phyloP scores from a whole-genome alignment of 2,329 filamentous ascomycete species.

The Pyrenochaeta sp. region DNA sequence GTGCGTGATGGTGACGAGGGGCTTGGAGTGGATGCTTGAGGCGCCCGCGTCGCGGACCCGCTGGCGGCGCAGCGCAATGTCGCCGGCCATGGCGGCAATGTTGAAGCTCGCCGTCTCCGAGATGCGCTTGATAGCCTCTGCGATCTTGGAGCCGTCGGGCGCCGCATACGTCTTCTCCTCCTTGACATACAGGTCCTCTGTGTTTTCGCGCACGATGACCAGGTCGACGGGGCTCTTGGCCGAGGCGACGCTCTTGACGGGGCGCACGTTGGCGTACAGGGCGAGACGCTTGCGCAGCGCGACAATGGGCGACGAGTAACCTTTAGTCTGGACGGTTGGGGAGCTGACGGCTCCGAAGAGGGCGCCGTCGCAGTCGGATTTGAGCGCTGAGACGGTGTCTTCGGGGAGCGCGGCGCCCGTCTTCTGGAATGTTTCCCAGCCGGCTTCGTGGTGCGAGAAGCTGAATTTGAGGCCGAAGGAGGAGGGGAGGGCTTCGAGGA shows the following conservation, averaged over 20 bases:
- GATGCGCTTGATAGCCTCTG: constrained; percentile 98
- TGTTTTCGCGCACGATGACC: constrained; percentile 98
- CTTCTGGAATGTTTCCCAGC: constrained; percentile 91
- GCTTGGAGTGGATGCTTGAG: constrained; percentile 68
- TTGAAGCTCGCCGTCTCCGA: constrained; percentile 82
- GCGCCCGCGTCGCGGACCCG: constrained; percentile 71
- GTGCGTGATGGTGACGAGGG: constrained; percentile 95
- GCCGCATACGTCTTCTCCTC: constrained; percentile 85
- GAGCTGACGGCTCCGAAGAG: constrained; percentile 96
- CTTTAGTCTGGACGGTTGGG: constrained; percentile 85
- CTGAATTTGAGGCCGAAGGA: constrained; percentile 92
- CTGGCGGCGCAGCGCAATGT: constrained; percentile 88
- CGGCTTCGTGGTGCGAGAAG: constrained; percentile 91
- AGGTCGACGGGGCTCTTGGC: constrained; percentile 79
- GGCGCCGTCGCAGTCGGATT: constrained; percentile 91
- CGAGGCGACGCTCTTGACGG: constrained; percentile 82
- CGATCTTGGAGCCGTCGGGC: constrained; percentile 78
- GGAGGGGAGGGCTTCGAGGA: constrained; percentile 91
- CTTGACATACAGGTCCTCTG: constrained; percentile 97
- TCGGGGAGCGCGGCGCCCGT: constrained; percentile 89
- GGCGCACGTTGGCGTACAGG: constrained; percentile 96
- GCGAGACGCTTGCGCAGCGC: constrained; percentile 93
- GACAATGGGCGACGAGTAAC: constrained; percentile 96
- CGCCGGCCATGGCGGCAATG: constrained; percentile 91
- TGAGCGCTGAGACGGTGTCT: constrained; percentile 86